phyloP scores from a whole-genome alignment of 495 filamentous ascomycete genomes.

The Lindgomyces ingoldianus region DNA sequence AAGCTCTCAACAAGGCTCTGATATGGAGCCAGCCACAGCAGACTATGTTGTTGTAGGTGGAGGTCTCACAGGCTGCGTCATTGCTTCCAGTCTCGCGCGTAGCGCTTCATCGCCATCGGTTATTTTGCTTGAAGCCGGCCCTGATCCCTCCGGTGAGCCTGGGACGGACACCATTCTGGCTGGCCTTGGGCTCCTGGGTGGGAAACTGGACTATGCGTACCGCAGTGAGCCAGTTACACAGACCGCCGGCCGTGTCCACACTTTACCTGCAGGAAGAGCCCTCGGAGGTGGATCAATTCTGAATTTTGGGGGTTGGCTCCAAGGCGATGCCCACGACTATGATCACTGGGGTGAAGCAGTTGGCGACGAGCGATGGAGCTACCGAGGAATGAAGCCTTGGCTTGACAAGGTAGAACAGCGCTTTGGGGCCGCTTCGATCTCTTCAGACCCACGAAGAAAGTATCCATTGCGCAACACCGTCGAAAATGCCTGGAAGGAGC shows the following conservation, averaged over 20 bases:
- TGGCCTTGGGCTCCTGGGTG: neutral
- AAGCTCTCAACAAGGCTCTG: no score
- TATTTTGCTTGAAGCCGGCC: neutral
- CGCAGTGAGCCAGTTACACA: neutral
- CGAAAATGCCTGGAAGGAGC: neutral
- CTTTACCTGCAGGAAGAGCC: conserved; percentile 48
- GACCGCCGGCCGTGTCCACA: neutral
- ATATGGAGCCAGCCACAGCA: no score
- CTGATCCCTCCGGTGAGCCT: neutral
- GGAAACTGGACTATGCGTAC: neutral
- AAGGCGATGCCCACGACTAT: conserved; percentile 61
- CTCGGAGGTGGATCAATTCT: conserved; percentile 62
- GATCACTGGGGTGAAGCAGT: conserved; percentile 52
- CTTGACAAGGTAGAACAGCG: conserved; percentile 53
- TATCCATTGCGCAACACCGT: neutral
- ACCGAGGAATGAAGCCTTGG: conserved; percentile 51
- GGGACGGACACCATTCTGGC: neutral
- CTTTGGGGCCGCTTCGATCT: neutral
- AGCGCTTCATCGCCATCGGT: neutral
- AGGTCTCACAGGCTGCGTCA: neutral
- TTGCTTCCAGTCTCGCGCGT: neutral
- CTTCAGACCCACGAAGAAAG: neutral
- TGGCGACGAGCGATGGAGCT: conserved; percentile 52
- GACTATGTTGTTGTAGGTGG: neutral
- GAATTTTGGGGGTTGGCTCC: conserved; percentile 61